A percentile compares a stretch with the other conserved stretches of the same genome.
Conservation (phyloP, 768 basidiomycete genomes). For the Dentipellis fragilis region DNA sequence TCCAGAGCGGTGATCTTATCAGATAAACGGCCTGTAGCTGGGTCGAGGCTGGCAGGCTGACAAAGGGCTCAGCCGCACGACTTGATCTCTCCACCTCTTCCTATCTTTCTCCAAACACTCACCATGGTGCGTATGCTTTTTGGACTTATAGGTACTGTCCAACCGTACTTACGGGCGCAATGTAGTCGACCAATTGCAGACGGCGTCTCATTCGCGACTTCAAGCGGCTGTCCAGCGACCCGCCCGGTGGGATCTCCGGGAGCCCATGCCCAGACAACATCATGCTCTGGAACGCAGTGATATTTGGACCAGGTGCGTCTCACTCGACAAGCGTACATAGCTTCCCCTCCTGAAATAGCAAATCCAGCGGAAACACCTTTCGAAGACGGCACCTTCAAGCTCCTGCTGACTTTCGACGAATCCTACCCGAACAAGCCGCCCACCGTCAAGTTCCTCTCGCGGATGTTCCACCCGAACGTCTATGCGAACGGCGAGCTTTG, state of each 20-base stretch:
- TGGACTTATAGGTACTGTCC: neutral
- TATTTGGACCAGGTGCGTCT: slow-evolving; percentile 88
- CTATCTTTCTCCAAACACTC: neutral
- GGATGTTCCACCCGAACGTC: slow-evolving; percentile 99
- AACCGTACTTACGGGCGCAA: neutral
- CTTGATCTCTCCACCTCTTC: too few species aligned
- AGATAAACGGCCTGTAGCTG: neutral
- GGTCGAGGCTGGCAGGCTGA: neutral
- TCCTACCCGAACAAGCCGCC: slow-evolving; percentile 99
- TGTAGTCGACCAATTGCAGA: slow-evolving; percentile 88
- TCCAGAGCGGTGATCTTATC: neutral
- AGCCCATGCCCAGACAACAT: slow-evolving; percentile 98
- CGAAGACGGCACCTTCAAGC: slow-evolving; percentile 98
- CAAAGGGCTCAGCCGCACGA: neutral
- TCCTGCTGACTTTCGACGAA: slow-evolving; percentile 91
- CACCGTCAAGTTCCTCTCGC: slow-evolving; percentile 90
- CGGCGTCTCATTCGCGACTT: slow-evolving; percentile 97
- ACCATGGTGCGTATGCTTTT: slow-evolving; percentile 8
- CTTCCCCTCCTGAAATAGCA: neutral
- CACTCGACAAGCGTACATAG: neutral
- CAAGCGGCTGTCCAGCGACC: slow-evolving; percentile 89
- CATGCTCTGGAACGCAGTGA: slow-evolving; percentile 99
- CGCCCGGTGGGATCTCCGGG: slow-evolving; percentile 92
- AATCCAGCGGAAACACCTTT: slow-evolving; percentile 90
- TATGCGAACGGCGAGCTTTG: slow-evolving; percentile 98